Base-by-base conservation (phyloP, 768 basidiomycete genomes). In the Amanita pseudoporphyria region DNA sequence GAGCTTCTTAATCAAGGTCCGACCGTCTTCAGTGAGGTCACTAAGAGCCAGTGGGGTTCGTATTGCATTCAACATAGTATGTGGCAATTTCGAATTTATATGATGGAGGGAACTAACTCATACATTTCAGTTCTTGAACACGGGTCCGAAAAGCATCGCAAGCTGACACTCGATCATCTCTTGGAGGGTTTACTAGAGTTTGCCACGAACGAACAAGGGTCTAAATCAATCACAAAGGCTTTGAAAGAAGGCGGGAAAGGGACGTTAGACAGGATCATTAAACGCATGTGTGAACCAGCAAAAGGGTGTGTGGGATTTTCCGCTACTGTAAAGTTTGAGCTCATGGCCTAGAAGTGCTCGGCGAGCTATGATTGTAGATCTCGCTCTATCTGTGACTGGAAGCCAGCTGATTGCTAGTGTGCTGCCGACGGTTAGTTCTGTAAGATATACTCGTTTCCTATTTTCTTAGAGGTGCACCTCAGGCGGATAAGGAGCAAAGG, bases 401-500 rank as follows among this genome's bases (percentile, higher is more conserved):
- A 89, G 87, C 61, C 89, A 92, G 62, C 66, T 92, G 46, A 89
- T 92, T 54, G 87, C 87, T 3, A 86, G 77, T 51, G 84, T 88
- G 24, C 66, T 91, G 48, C 89, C 88, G 3, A 81, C 77, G 53
- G 88, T 86, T 63, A 49, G 78, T 60, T 9, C 16, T 36, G 21
- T 26, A 3, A 7, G 26, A 28, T 36, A 47, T 31, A 26, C 41
- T 37, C 21, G 21, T 44, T 46, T 30, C 30, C 12, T 22, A 37
- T 40, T 52, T 14, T 47, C 45, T 63, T 37, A 54, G 28, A 19
- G 13, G 46, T 18, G 38, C 16, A 21, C 44, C 18, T 16, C 46
- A 89, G 87, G 86, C 84, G 47, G 86, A 89, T 65, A 88, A 89
- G 63, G 89, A 90, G 47, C 89, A 92, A 61, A 80, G 89, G 18